Base-by-base conservation (phyloP, 2,329 filamentous ascomycete species). In the Decorospora gaudefroyi region DNA sequence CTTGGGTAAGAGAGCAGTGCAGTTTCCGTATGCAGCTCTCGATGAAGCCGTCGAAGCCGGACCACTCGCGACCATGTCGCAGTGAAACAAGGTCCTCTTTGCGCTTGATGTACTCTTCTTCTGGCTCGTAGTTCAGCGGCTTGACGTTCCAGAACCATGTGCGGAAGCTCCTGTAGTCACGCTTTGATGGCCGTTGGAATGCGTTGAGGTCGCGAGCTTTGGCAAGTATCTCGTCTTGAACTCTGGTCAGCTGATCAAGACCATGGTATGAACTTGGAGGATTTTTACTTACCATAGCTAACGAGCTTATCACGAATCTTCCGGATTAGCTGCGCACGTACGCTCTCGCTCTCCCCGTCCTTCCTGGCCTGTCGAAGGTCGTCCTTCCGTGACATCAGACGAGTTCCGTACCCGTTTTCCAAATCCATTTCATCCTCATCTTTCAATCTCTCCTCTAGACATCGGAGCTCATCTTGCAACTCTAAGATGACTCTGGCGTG, bases 61-160 rank as follows among this genome's bases (percentile, higher is more conserved):
- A 54, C 58, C 68, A 67, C 27, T 73, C 70, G 11, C 69, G 49
- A 0, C 70, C 68, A 1, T 54, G 50, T 2, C 67, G 36, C 0
- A 73, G 48, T 2, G 66, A 62, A 0, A 72, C 27, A 0, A 73
- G 41, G 31, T 74, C 71, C 42, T 72, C 70, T 38, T 61, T 68
- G 0, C 52, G 46, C 35, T 52, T 55, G 15, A 72, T 64, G 41
- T 54, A 72, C 1, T 53, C 15, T 12, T 52, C 37, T 32, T 65
- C 59, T 9, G 42, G 49, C 3, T 50, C 43, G 7, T 54, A 44
- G 7, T 49, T 48, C 0, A 72, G 29, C 0, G 69, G 69, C n/a
- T 55, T 53, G 2, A 47, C 23, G 7, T 56, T 59, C 4, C 15
- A 42, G 42, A 69, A 64, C 66, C 68, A 73, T 2, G 28, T 49